A percentile compares a stretch with the other conserved stretches of the same genome.
phyloP scores from a whole-genome alignment of 345 rosid genomes.

The Syzygium aqueum region DNA sequence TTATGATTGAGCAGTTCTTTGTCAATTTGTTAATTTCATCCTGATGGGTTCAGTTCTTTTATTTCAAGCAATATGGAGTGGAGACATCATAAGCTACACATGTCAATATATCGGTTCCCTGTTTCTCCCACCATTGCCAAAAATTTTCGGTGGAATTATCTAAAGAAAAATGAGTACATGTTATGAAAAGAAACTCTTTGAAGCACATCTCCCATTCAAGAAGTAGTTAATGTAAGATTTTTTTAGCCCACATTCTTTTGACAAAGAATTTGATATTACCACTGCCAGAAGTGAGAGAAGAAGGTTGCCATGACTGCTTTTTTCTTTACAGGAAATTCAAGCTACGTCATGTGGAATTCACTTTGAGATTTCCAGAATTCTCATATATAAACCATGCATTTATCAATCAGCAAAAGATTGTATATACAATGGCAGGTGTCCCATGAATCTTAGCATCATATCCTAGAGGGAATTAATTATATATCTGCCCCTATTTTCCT shows the following conservation, averaged over 20 bases:
- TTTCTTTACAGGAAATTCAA: neutral
- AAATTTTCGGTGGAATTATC: neutral
- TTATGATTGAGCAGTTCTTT: neutral
- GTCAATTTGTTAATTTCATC: neutral
- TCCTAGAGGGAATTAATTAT: neutral
- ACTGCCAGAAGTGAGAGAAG: neutral
- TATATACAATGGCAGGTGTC: neutral
- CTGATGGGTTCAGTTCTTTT: neutral
- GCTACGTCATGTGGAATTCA: neutral
- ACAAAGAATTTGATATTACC: neutral
- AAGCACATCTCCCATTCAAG: neutral
- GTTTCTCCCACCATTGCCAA: neutral
- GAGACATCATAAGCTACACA: neutral
- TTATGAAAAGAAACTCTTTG: neutral
- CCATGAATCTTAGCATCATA: neutral
- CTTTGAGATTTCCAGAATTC: neutral
- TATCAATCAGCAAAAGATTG: neutral
- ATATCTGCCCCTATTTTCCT: neutral
- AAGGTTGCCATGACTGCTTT: neutral
- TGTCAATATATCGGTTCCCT: neutral
- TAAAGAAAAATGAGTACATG: neutral
- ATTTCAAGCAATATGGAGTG: neutral
- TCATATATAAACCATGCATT: neutral
- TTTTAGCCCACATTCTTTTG: neutral
- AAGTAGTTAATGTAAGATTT: neutral